Evolutionary conservation across 2,329 filamentous ascomycete species (phyloP), one percentile per base, ranked within the genome.

Genomic region (Fusarium nurragi): DNA sequence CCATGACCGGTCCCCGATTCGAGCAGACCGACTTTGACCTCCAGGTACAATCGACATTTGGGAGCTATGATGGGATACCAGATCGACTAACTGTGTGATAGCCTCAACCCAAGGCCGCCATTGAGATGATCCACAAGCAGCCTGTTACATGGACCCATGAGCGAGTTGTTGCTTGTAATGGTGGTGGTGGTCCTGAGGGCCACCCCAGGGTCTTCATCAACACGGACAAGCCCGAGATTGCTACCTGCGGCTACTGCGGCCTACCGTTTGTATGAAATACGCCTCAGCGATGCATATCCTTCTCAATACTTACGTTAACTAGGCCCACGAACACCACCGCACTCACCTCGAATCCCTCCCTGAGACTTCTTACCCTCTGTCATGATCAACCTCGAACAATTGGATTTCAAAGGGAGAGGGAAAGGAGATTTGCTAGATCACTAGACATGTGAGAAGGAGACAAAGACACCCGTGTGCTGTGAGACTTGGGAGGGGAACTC

Each of bases 121-220:
- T 99, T 74, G 92, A 96, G 71, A 87, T 99, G 77, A 94, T 98
- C 74, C 95, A 99, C 85, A 90, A 94, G 83, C 91, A 97, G 79
- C 94, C 94, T 19, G 95, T 99, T 32, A 86, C 88, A 77, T 99
- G 95, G 94, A 92, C 90, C 59, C 90, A 97, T 76, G 86, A 92
- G 65, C 87, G 89, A 62, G 79, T 91, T 45, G 94, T 96, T 48
- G 88, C 89, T 40, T 99, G 95, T 77, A 94, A 98, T 74, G 95
- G 95, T 57, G 95, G 94, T 58, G 94, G 94, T 69, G 95, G 94
- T 41, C 90, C 94, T 28, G 82, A 92, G 53, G 95, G 95, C 39
- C 95, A 99, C 78, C 95, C 95, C 46, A 87, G 88, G 74, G 90
- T 99, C 80, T 99, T 93, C 78, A 99, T 99, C 86, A 99, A 99